These are phyloP conservation scores for Annulohypoxylon truncatum DNA, from an alignment of 2,329 filamentous ascomycete genomes.

Conservation along the genomic window DNA sequence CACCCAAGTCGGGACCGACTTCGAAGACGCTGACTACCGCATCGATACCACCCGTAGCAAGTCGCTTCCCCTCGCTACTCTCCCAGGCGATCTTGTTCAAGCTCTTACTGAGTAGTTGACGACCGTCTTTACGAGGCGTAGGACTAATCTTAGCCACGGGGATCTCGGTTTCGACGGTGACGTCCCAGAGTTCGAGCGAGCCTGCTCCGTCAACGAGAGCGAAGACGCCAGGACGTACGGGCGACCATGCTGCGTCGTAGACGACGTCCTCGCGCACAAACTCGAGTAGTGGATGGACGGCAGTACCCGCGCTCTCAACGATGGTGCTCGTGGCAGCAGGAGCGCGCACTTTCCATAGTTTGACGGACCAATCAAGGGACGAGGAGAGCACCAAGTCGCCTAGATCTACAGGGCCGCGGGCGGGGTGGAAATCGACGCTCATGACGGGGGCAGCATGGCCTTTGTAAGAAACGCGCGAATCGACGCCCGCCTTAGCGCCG, in stretches of 20 bases:
- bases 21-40: conserved; percentile 93
- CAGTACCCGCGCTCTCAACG: conserved; percentile 58
- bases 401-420: conserved; percentile 90
- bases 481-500: conserved; percentile 95
- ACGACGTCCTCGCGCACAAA: conserved; percentile 95
- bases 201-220: conserved; percentile 94
- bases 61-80: conserved; percentile 82
- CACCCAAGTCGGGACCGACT: conserved; percentile 83
- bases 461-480: conserved; percentile 86
- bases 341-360: conserved; percentile 92
- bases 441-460: conserved; percentile 95
- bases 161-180: conserved; percentile 91
- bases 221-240: conserved; percentile 93
- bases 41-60: conserved; percentile 93
- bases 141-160: conserved; percentile 85
- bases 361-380: conserved; percentile 95
- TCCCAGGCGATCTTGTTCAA: conserved; percentile 97
- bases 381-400: conserved; percentile 94
- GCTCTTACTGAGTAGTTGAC: conserved; percentile 81
- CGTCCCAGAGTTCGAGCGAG: conserved; percentile 93
- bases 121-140: conserved; percentile 69
- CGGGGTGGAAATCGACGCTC: conserved; percentile 95
- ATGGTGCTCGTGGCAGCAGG: conserved; percentile 77
- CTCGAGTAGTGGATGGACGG: conserved; percentile 82
- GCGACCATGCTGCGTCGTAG: conserved; percentile 96